Percentiles rank a stretch among this genome's conserved stretches.
Evolutionary conservation across 129 eudicot genomes (phyloP).

Genomic region (Chrysanthemum makinoi): DNA sequence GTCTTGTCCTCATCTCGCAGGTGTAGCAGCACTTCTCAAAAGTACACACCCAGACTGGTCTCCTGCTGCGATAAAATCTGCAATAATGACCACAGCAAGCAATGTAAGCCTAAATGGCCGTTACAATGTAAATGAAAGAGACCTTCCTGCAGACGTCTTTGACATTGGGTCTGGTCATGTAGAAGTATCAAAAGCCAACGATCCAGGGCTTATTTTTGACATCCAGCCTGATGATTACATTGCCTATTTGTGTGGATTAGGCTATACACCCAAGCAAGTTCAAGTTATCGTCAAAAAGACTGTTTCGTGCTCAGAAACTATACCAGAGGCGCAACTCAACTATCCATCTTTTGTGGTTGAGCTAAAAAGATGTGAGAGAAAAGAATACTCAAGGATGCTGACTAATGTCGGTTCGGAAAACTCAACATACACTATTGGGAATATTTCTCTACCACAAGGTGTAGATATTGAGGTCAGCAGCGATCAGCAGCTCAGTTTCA

Average conservation of each 20-base stretch:
- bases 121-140: background rate
- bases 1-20: background rate
- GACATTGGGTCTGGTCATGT: background rate
- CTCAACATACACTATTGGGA: background rate
- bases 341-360: background rate
- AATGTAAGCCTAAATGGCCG: background rate
- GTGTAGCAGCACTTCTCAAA: background rate
- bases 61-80: too few species aligned
- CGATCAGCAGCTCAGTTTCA: background rate
- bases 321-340: background rate
- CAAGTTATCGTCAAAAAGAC: background rate
- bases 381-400: background rate
- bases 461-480: background rate
- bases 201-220: conserved; percentile 4
- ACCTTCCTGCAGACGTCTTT: background rate
- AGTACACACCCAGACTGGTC: background rate
- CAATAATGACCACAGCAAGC: background rate
- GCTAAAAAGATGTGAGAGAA: background rate
- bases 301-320: background rate
- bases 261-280: background rate
- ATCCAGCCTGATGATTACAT: background rate
- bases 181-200: background rate
- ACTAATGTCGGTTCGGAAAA: background rate
- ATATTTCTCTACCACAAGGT: background rate
- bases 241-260: too few species aligned